These are phyloP conservation scores for Heliophila coronopifolia DNA, from an alignment of 441 rosid species.

Conservation along the genomic window DNA sequence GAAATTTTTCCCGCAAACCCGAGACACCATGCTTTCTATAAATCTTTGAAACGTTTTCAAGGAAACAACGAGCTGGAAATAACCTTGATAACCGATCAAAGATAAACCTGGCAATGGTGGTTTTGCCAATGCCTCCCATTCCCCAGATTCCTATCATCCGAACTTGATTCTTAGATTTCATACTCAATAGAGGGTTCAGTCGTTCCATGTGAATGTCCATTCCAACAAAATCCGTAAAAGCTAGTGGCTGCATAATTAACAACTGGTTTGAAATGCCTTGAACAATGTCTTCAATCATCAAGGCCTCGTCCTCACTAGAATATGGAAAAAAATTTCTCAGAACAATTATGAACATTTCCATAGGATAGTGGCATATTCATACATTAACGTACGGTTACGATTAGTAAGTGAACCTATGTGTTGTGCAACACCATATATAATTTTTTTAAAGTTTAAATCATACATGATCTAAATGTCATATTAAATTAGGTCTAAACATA, in stretches of 20 bases:
- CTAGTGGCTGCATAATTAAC: background rate
- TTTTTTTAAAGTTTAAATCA: too few relatives aligned
- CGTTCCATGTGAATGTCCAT: background rate
- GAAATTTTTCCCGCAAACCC: too few relatives aligned
- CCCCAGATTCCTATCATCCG: slow-evolving; percentile 31
- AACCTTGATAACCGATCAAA: background rate
- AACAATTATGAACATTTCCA: too few relatives aligned
- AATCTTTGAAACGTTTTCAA: background rate
- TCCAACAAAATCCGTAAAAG: background rate
- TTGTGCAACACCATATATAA: too few relatives aligned
- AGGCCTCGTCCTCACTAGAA: slow-evolving; percentile 6
- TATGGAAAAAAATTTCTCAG: too few relatives aligned
- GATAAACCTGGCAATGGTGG: slow-evolving; percentile 12
- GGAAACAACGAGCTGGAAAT: slow-evolving; percentile 3
- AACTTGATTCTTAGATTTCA: background rate
- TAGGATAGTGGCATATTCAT: too few relatives aligned
- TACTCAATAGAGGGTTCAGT: background rate
- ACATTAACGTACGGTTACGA: too few relatives aligned
- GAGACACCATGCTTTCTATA: too few relatives aligned
- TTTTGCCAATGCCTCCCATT: slow-evolving; percentile 36
- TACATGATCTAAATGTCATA: too few relatives aligned
- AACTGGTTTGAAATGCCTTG: background rate
- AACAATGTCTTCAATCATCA: slow-evolving; percentile 19
- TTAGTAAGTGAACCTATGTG: too few relatives aligned
- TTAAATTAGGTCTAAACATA: too few relatives aligned